Conservation (phyloP, 306 rosid genomes). For the Psophocarpus tetragonolobus region DNA sequence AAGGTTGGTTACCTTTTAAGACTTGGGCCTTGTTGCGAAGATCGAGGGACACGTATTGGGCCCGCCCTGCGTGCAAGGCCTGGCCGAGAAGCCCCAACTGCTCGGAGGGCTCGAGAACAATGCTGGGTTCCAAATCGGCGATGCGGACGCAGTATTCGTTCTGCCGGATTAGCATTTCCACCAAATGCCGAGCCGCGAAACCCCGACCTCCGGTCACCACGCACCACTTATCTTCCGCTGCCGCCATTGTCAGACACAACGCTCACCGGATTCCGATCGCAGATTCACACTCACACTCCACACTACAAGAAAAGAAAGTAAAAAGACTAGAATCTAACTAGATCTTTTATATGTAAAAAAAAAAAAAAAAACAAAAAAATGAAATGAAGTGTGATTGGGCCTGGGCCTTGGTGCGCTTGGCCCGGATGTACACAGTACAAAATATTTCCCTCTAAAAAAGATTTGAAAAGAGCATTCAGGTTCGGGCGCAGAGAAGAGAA, state of each 20-base stretch:
- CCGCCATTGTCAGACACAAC: conserved; percentile 45
- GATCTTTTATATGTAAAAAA: not conserved
- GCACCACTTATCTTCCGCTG: conserved; percentile 65
- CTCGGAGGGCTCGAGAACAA: conserved; percentile 70
- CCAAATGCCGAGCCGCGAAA: conserved; percentile 93
- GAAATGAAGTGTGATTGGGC: not conserved
- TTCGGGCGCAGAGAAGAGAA: not conserved
- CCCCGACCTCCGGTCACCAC: conserved; percentile 97
- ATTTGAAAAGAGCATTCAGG: not conserved
- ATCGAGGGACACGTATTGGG: conserved; percentile 66
- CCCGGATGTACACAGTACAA: not conserved
- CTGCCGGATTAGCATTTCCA: conserved; percentile 62
- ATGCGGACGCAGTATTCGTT: conserved; percentile 63
- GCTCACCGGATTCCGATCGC: not conserved
- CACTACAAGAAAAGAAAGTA: too few species aligned
- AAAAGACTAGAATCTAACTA: too few species aligned
- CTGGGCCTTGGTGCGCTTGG: not conserved
- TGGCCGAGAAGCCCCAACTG: conserved; percentile 64
- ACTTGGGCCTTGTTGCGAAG: conserved; percentile 81
- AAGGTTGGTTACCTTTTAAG: conserved; percentile 44
- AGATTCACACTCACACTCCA: conserved; percentile 1
- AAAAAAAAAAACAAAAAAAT: too few species aligned
- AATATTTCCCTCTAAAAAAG: conserved; percentile 27
- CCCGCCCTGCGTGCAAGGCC: conserved; percentile 74
- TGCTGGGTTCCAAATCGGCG: conserved; percentile 66